A percentile compares a stretch with the other conserved stretches of the same genome.
These are phyloP conservation scores for Boletus reticulatus DNA, from an alignment of 768 basidiomycete species.

Conservation along the genomic window DNA sequence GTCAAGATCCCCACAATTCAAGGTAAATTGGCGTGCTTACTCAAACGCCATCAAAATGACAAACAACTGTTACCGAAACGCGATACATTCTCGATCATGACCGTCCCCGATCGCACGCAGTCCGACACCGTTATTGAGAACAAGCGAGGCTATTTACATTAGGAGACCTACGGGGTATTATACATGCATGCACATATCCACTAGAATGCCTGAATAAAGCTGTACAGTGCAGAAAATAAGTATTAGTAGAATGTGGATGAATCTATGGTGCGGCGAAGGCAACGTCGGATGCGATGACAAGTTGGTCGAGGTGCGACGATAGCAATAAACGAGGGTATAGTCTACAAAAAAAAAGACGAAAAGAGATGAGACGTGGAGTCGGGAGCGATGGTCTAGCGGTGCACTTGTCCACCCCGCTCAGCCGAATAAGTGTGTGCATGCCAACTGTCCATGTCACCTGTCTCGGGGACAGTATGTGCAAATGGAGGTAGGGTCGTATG, in stretches of 20 bases:
- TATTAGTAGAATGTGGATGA: constrained; percentile 33
- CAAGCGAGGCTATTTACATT: constrained; percentile 32
- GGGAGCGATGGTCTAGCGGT: constrained; percentile 41
- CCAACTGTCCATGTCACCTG: constrained; percentile 56
- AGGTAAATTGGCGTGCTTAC: constrained; percentile 31
- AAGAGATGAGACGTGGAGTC: not conserved
- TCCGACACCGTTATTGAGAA: not conserved
- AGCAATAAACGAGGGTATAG: constrained; percentile 37
- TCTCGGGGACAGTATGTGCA: constrained; percentile 38
- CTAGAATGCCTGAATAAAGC: constrained; percentile 35
- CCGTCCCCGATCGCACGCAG: constrained; percentile 4
- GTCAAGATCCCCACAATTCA: constrained; percentile 28
- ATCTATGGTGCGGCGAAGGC: constrained; percentile 23
- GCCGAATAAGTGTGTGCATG: constrained; percentile 54
- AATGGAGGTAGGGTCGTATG: constrained; percentile 46
- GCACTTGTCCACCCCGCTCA: constrained; percentile 57
- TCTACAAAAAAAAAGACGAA: constrained; percentile 22
- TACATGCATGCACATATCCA: constrained; percentile 40
- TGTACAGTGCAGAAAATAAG: constrained; percentile 34
- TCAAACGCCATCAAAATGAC: constrained; percentile 33
- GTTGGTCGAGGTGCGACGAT: constrained; percentile 22
- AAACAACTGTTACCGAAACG: constrained; percentile 14
- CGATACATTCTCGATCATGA: constrained; percentile 16
- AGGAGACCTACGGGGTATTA: constrained; percentile 29
- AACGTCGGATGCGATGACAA: constrained; percentile 15